These are phyloP conservation scores for Globisporangium acanthophoron DNA, from an alignment of 352 stramenopile species.

Conservation along the genomic window DNA sequence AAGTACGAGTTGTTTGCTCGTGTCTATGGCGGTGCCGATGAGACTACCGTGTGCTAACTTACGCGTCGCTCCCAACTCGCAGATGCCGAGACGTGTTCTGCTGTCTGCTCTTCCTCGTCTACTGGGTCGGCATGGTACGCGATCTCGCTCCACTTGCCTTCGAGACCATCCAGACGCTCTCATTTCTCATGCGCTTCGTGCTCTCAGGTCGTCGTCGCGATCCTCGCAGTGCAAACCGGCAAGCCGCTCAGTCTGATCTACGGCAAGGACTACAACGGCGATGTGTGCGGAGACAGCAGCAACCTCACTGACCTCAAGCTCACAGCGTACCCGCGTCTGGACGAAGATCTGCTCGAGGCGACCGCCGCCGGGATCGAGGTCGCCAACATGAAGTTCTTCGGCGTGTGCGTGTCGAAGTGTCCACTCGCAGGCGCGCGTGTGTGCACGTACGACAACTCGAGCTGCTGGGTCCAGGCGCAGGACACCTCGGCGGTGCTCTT, in stretches of 20 bases:
- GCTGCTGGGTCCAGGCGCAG: constrained; percentile 57
- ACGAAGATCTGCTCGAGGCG: constrained; percentile 69
- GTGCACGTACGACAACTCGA: constrained; percentile 65
- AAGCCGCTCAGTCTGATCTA: constrained; percentile 75
- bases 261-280: constrained; percentile 77
- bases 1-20: constrained; percentile 16
- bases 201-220: constrained; percentile 33
- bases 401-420: constrained; percentile 65
- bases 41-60: neutral
- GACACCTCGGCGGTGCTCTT: constrained; percentile 57
- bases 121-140: constrained; percentile 76
- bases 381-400: constrained; percentile 67
- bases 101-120: constrained; percentile 79
- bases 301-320: constrained; percentile 28
- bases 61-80: neutral
- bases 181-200: neutral
- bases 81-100: constrained; percentile 81
- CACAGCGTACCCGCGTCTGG: constrained; percentile 74
- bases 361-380: constrained; percentile 29
- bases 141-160: neutral
- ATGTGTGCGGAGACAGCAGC: constrained; percentile 58
- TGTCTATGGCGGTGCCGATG: too few species aligned
- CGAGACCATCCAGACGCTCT: neutral
- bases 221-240: constrained; percentile 58
- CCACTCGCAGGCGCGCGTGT: constrained; percentile 40